Evolutionary conservation across 2,329 filamentous ascomycete genomes (phyloP).

Genomic region (Bipolaris sorokiniana): DNA sequence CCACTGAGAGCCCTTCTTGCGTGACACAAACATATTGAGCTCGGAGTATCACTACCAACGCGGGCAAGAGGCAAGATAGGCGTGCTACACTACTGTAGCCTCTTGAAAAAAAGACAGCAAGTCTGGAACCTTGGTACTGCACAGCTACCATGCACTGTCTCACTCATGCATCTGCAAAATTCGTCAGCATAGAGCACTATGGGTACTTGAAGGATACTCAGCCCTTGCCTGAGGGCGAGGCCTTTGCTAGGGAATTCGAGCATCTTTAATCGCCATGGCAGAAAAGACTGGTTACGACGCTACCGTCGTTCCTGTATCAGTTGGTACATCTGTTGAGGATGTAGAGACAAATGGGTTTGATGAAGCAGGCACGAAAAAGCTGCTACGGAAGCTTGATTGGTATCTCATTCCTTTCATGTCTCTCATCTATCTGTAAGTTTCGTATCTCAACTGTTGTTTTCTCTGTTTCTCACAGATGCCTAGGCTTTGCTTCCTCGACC

Average conservation of each 20-base stretch:
- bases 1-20: slow-evolving; percentile 18
- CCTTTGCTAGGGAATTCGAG: not conserved
- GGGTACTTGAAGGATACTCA: slow-evolving; percentile 1
- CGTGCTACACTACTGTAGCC: slow-evolving; percentile 1
- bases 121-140: slow-evolving; percentile 12
- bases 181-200: not conserved
- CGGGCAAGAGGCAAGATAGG: slow-evolving; percentile 10
- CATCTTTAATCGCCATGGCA: slow-evolving; percentile 7
- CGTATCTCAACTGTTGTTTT: not conserved
- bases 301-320: slow-evolving; percentile 7
- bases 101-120: not conserved
- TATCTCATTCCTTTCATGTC: slow-evolving; percentile 66
- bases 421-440: slow-evolving; percentile 60
- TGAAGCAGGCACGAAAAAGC: slow-evolving; percentile 53
- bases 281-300: slow-evolving; percentile 21
- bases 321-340: slow-evolving; percentile 24
- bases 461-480: not conserved
- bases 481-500: slow-evolving; percentile 10
- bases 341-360: slow-evolving; percentile 47
- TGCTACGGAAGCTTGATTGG: slow-evolving; percentile 62
- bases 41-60: slow-evolving; percentile 19
- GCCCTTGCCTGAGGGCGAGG: too few species aligned
- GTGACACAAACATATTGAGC: slow-evolving; percentile 23
- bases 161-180: not conserved
- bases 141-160: slow-evolving; percentile 1